These are phyloP conservation scores for Aspergillus sp. DNA, from an alignment of 2,329 filamentous ascomycete species.

Conservation along the genomic window DNA sequence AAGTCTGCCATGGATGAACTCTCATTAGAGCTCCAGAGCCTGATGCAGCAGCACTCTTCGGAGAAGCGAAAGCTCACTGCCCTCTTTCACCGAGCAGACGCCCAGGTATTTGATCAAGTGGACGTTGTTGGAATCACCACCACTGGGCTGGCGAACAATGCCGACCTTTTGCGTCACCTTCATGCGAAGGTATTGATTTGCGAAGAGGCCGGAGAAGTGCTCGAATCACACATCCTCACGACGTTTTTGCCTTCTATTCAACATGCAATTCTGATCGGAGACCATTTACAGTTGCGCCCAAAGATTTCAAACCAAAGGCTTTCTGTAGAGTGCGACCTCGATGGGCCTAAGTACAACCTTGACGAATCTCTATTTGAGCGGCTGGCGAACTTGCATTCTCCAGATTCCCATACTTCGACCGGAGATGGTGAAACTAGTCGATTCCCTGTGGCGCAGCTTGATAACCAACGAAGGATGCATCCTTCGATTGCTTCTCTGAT, in stretches of 20 bases:
- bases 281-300: conserved; percentile 30
- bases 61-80: not conserved
- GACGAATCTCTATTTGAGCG: conserved; percentile 48
- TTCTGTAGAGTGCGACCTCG: conserved; percentile 21
- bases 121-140: conserved; percentile 48
- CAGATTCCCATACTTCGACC: not conserved
- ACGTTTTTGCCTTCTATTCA: conserved; percentile 33
- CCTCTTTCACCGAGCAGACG: conserved; percentile 13
- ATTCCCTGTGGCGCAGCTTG: conserved; percentile 38
- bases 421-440: conserved; percentile 7
- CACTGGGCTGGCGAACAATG: conserved; percentile 40
- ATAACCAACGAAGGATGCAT: conserved; percentile 58
- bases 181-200: conserved; percentile 45
- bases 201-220: conserved; percentile 61
- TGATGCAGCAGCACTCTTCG: conserved; percentile 16
- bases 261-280: conserved; percentile 32
- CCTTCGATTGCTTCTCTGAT: conserved; percentile 55
- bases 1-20: too few relatives aligned
- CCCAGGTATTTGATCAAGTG: conserved; percentile 26
- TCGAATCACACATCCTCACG: conserved; percentile 50
- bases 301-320: conserved; percentile 20
- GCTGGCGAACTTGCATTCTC: conserved; percentile 25
- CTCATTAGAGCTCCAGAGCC: too few relatives aligned
- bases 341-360: conserved; percentile 35
- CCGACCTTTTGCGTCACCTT: conserved; percentile 37